Base-by-base conservation (phyloP, 805 yeast species). In the Monosporozyma unispora region DNA sequence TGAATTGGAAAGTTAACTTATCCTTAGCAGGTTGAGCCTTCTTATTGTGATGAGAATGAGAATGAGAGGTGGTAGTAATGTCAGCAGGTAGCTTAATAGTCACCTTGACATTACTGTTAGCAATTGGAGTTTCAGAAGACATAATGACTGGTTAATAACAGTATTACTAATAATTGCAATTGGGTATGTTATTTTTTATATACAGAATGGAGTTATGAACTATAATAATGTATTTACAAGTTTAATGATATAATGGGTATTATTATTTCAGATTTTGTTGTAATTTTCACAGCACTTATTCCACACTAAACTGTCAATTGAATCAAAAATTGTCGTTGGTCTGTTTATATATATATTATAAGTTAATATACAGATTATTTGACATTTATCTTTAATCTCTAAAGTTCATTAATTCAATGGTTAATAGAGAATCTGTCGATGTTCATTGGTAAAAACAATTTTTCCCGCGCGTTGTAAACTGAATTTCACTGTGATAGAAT, bases 1-100 rank as follows among this genome's bases (percentile, higher is more conserved):
- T 51, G 44, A 65, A 56, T 46, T 58, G 61, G 45, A 62, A 52
- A 25, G 55, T 49, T 14, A 62, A 49, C n/a, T 52, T 57, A 16
- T 53, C 53, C 18, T 12, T 51, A 3, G 53, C 21, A 44, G 35
- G 18, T 22, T 31, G 28, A 28, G 44, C 48, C 28, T 58, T 59
- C 37, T 57, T 54, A 18, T 48, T 22, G 25, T 38, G 21, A 31
- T 38, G 37, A 28, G 18, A 33, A 23, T 46, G 49, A 16, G 29
- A 8, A 14, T 22, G 49, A 16, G 29, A 8, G 10, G 22, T 27
- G 29, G 48, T 46, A 18, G 48, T 35, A 25, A 45, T 46, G 22
- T 41, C 46, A 35, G 25, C 28, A 16, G 63, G 63, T 38, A 60
- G 48, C 38, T 54, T 57, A 35, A 59, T 51, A 23, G 54, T 54